Percentiles rank a stretch among this genome's conserved stretches.
phyloP scores from a whole-genome alignment of 2,329 filamentous ascomycete species.

The Aspergillus neoniger region DNA sequence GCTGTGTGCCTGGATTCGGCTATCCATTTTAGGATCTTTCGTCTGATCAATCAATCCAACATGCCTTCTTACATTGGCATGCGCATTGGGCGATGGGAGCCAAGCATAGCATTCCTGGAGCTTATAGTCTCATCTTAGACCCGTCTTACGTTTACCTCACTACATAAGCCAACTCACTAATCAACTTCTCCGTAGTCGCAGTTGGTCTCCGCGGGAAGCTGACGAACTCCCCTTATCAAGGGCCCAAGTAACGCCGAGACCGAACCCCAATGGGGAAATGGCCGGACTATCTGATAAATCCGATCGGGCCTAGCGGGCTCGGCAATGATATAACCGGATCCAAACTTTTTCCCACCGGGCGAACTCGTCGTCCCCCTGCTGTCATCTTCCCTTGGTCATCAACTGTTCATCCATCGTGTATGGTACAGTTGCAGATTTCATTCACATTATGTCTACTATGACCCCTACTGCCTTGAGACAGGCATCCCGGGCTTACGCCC shows the following conservation, averaged over 20 bases:
- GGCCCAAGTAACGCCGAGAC: conserved; percentile 14
- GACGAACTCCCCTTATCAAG: background rate
- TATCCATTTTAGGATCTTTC: background rate
- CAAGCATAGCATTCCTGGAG: no score
- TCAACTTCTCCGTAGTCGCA: background rate
- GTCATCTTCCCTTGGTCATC: conserved; percentile 20
- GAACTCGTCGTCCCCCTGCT: conserved; percentile 12
- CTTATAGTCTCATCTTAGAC: no score
- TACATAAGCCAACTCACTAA: no score
- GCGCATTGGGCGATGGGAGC: no score
- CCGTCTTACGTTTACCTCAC: background rate
- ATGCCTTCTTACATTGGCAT: background rate
- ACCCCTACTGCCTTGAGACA: conserved; percentile 73
- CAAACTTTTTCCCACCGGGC: conserved; percentile 29
- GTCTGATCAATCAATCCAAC: background rate
- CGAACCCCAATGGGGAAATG: conserved; percentile 12
- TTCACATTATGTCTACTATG: conserved; percentile 60
- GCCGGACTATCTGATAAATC: conserved; percentile 28
- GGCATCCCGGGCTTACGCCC: conserved; percentile 63
- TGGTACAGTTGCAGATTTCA: conserved; percentile 25
- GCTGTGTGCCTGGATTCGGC: background rate
- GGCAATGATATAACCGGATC: conserved; percentile 32
- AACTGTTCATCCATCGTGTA: conserved; percentile 25
- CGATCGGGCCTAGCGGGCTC: conserved; percentile 29
- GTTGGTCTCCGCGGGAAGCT: background rate